phyloP scores from a whole-genome alignment of 2,329 filamentous ascomycete species.

The Metarhizium sp. region DNA sequence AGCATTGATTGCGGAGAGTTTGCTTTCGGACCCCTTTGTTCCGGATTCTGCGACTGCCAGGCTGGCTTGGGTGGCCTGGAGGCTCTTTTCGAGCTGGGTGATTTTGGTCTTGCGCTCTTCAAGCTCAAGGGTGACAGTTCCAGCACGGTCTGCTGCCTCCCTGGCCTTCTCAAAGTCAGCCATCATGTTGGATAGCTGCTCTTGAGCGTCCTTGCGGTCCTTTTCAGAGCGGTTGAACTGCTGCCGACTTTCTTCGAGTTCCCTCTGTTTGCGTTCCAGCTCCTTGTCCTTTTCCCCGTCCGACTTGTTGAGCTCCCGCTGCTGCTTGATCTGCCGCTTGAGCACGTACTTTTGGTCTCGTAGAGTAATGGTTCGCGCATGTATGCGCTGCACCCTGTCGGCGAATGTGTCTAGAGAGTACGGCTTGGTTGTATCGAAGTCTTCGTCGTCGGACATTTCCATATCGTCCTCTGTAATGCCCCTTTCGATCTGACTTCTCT shows the following conservation, averaged over 20 bases:
- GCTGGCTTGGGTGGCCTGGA: constrained; percentile 8
- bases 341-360: constrained; percentile 85
- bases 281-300: constrained; percentile 62
- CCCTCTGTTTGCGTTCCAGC: constrained; percentile 46
- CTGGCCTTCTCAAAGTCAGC: constrained; percentile 35
- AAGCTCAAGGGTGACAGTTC: constrained; percentile 14
- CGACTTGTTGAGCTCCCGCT: constrained; percentile 82
- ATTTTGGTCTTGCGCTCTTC: constrained; percentile 29
- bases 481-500: constrained; percentile 44
- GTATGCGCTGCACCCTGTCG: constrained; percentile 68
- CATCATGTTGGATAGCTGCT: constrained; percentile 38
- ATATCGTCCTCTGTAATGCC: constrained; percentile 45
- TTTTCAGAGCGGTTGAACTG: constrained; percentile 27
- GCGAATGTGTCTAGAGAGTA: constrained; percentile 73
- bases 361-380: constrained; percentile 64
- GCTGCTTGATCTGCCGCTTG: constrained; percentile 87
- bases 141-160: constrained; percentile 14
- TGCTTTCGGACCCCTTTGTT: constrained; percentile 25
- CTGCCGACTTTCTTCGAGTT: constrained; percentile 37
- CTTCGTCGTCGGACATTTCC: constrained; percentile 54
- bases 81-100: constrained; percentile 26
- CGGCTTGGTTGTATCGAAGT: constrained; percentile 44
- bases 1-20: constrained; percentile 21
- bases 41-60: constrained; percentile 26
- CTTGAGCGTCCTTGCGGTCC: constrained; percentile 30